Conservation (phyloP, 2,329 filamentous ascomycete genomes). For the Fusarium sp. region DNA sequence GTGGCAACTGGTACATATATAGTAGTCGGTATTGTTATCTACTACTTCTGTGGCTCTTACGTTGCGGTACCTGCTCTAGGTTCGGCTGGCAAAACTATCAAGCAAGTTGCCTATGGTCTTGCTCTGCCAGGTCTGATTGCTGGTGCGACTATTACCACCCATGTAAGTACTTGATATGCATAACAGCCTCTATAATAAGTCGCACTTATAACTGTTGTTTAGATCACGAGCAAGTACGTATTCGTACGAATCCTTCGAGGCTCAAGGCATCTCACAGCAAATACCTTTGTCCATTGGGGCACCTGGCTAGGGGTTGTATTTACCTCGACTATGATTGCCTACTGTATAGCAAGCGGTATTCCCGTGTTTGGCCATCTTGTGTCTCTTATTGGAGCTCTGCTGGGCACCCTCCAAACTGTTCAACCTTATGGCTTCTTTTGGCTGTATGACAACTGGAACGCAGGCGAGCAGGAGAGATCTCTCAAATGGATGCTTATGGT, state of each 20-base stretch:
- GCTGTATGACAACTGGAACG: constrained; percentile 49
- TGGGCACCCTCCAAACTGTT: constrained; percentile 49
- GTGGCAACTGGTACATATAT: constrained; percentile 51
- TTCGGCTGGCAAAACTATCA: constrained; percentile 58
- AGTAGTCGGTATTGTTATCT: constrained; percentile 56
- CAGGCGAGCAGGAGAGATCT: constrained; percentile 8
- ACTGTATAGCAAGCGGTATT: constrained; percentile 44
- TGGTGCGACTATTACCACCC: constrained; percentile 45
- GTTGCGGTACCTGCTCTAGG: constrained; percentile 63
- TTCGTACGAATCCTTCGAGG: constrained; percentile 45
- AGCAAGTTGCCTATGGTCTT: constrained; percentile 61
- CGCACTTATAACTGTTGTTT: not conserved
- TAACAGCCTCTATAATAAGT: not conserved
- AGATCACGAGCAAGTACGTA: constrained; percentile 31
- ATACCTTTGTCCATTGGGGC: constrained; percentile 50
- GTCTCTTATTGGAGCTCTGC: constrained; percentile 50
- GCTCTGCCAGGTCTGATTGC: constrained; percentile 50
- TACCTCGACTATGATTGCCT: constrained; percentile 43
- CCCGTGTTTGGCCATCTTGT: constrained; percentile 47
- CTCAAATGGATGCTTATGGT: constrained; percentile 22
- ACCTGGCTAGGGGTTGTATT: constrained; percentile 52
- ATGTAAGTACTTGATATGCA: constrained; percentile 39
- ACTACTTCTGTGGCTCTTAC: constrained; percentile 61
- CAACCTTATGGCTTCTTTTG: constrained; percentile 50
- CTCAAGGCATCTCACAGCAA: constrained; percentile 50